These are phyloP conservation scores for Komagataella mondaviorum DNA, from an alignment of 805 yeast species.

Conservation along the genomic window DNA sequence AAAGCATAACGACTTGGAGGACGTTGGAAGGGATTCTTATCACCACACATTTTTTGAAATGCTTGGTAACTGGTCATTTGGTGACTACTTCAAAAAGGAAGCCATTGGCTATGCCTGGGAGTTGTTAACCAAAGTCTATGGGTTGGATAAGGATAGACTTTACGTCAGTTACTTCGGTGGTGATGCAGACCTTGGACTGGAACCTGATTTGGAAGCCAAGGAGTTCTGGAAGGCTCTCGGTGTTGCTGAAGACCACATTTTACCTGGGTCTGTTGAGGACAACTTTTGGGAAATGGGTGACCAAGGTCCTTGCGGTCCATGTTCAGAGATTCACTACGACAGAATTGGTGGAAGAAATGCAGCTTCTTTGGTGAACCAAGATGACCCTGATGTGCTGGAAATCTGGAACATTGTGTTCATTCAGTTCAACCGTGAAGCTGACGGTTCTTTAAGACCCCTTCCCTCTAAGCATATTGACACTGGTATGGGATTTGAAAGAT, in stretches of 20 bases:
- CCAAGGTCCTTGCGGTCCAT: constrained; percentile 99
- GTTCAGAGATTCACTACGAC: constrained; percentile 95
- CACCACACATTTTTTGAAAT: constrained; percentile 98
- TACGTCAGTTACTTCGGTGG: constrained; percentile 97
- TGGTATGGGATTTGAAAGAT: constrained; percentile 97
- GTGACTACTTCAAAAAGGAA: constrained; percentile 94
- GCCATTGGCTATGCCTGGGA: constrained; percentile 90
- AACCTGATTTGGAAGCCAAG: constrained; percentile 91
- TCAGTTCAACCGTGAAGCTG: constrained; percentile 91
- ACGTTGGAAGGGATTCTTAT: constrained; percentile 94
- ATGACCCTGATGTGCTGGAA: constrained; percentile 96
- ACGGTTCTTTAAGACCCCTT: constrained; percentile 61
- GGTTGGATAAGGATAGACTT: constrained; percentile 63
- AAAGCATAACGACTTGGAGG: constrained; percentile 95
- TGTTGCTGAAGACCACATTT: constrained; percentile 80
- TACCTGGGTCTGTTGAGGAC: constrained; percentile 84
- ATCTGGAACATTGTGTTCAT: constrained; percentile 97
- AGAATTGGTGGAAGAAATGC: constrained; percentile 98
- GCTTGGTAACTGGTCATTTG: constrained; percentile 99
- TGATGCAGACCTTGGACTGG: constrained; percentile 66
- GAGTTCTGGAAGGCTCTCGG: constrained; percentile 79
- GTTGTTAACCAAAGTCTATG: constrained; percentile 73
- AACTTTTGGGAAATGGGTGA: constrained; percentile 99
- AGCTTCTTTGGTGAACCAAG: constrained; percentile 78
- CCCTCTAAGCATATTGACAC: constrained; percentile 97